Evolutionary conservation across 495 filamentous ascomycete species (phyloP), one percentile per base, ranked within the genome.

Genomic region (Parmelia sp.): DNA sequence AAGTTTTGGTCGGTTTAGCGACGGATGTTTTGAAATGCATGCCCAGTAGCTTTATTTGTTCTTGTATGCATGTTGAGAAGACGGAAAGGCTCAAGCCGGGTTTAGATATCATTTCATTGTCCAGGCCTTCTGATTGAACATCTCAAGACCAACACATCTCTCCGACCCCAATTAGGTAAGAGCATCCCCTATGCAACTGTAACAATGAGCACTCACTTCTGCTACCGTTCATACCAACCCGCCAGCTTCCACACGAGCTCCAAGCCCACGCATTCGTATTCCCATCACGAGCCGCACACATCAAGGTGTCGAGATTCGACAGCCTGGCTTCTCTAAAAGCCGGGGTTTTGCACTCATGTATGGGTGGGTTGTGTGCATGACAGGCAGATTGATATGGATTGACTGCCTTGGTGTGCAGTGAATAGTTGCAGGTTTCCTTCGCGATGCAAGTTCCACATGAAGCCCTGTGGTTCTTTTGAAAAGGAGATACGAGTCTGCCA

Each of bases 1-100:
- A 94, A 92, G 74, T 97, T 96, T 74, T 98, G 94, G 94, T 87
- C 85, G 58, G 40, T 57, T 55, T 55, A 33, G 29, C 7, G 11
- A 21, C 15, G 21, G 0, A 17, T 15, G 12, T 29, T 14, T 4
- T 3, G 5, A 12, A 51, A 5, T 25, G 23, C 25, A 29, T 25
- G 23, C 25, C 15, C 25, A 17, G 12, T 29, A 6, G 47, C 47
- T 15, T 27, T 14, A 23, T 9, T 19, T 47, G 8, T 10, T 3
- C 21, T 8, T 17, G 12, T 51, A 4, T 5, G 25, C 4, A n/a
- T n/a, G 29, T 51, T 1, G 8, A 55, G 51, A 33, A 31, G 27
- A 35, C 14, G 21, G 29, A 17, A 33, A 33, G 51, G 51, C 51
- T 55, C 51, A 55, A 55, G 51, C 51, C 51, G 5, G 29, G 15